A percentile compares a stretch with the other conserved stretches of the same genome.
These are phyloP conservation scores for Diatrype stigma DNA, from an alignment of 2,329 filamentous ascomycete species.

Conservation along the genomic window DNA sequence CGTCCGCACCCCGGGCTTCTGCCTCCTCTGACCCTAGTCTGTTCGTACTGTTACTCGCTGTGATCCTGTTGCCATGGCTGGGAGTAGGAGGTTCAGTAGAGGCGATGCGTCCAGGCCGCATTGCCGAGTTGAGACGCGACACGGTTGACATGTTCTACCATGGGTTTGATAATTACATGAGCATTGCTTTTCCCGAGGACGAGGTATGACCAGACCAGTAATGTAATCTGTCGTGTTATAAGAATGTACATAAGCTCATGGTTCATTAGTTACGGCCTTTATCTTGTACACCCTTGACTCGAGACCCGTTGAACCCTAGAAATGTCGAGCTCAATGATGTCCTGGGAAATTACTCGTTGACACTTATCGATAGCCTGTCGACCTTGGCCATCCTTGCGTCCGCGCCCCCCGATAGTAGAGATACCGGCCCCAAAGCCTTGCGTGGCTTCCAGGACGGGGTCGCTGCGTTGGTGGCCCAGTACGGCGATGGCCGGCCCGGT, in stretches of 20 bases:
- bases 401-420: constrained; percentile 52
- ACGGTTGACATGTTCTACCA: constrained; percentile 89
- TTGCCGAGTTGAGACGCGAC: constrained; percentile 53
- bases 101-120: constrained; percentile 53
- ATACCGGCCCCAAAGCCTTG: constrained; percentile 58
- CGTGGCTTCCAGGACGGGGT: constrained; percentile 78
- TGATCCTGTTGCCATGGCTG: constrained; percentile 37
- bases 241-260: constrained; percentile 15
- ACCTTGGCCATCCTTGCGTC: constrained; percentile 90
- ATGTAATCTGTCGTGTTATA: too few relatives aligned
- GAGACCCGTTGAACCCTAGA: constrained; percentile 73
- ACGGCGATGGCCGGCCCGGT: constrained; percentile 76
- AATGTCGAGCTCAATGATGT: constrained; percentile 92
- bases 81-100: constrained; percentile 23
- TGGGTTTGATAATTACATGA: constrained; percentile 93
- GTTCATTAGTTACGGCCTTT: constrained; percentile 70
- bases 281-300: constrained; percentile 76
- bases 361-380: constrained; percentile 89
- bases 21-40: too few relatives aligned
- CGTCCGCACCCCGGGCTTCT: too few relatives aligned
- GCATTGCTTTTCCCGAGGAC: constrained; percentile 90
- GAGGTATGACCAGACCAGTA: too few relatives aligned
- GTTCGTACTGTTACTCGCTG: constrained; percentile 14
- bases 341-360: constrained; percentile 93
- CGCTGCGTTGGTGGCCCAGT: constrained; percentile 69